Conservation (phyloP, 345 rosid genomes). For the Acer saccharum region DNA sequence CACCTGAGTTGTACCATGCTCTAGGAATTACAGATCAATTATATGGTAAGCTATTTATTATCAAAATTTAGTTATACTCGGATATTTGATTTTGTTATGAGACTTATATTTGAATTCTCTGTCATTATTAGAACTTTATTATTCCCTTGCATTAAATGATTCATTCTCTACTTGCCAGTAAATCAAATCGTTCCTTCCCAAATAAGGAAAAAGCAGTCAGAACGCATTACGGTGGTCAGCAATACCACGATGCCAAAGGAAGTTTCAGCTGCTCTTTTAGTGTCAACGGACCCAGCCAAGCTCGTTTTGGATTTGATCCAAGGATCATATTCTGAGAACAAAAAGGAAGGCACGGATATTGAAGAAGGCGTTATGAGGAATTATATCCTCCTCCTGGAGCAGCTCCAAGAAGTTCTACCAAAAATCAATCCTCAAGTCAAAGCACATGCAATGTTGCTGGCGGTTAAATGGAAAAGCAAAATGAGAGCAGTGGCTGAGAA, state of each 20-base stretch:
- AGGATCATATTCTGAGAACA: conserved; percentile 13
- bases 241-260: conserved; percentile 10
- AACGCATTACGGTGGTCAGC: neutral
- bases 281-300: conserved; percentile 39
- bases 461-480: conserved; percentile 37
- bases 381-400: conserved; percentile 33
- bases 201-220: neutral
- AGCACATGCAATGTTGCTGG: conserved; percentile 30
- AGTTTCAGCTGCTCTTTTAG: conserved; percentile 7
- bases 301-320: conserved; percentile 38
- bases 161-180: conserved; percentile 11
- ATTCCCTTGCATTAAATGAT: neutral
- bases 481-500: conserved; percentile 26
- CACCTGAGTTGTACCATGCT: conserved; percentile 31
- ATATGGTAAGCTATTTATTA: conserved; percentile 29
- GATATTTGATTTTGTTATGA: neutral
- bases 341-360: conserved; percentile 9
- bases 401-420: conserved; percentile 30
- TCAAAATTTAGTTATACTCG: neutral
- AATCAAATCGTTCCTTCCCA: neutral
- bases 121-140: neutral
- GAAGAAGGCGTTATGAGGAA: conserved; percentile 22
- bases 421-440: conserved; percentile 26
- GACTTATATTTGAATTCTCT: neutral
- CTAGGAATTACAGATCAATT: conserved; percentile 35